Conservation (phyloP, 768 basidiomycete species). For the Psilocybe cyanescens region DNA sequence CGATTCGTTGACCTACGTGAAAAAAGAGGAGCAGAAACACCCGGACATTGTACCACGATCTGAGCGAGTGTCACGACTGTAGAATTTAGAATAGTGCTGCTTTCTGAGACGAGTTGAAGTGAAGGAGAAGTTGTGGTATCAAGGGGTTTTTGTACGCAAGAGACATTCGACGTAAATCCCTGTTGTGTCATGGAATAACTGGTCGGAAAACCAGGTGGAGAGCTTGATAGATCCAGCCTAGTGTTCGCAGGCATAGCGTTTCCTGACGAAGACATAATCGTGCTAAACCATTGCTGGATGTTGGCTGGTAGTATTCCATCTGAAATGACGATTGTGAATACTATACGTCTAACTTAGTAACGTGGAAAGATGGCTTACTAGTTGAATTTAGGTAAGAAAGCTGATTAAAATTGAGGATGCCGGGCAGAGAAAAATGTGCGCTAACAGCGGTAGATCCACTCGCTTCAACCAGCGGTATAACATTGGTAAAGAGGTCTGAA, state of each 20-base stretch:
- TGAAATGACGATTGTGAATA: not conserved
- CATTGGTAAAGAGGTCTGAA: conserved; percentile 19
- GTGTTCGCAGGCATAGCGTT: conserved; percentile 17
- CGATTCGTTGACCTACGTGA: conserved; percentile 7
- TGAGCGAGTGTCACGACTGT: conserved; percentile 17
- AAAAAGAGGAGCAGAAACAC: not conserved
- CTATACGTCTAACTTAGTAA: not conserved
- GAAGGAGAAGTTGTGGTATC: conserved; percentile 17
- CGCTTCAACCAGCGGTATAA: conserved; percentile 17
- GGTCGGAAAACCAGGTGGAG: conserved; percentile 17
- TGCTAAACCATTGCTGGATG: conserved; percentile 12
- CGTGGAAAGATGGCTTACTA: conserved; percentile 6
- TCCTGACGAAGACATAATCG: conserved; percentile 11
- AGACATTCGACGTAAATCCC: conserved; percentile 25
- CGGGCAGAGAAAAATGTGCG: conserved; percentile 19
- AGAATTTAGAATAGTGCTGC: conserved; percentile 11
- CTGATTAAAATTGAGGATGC: conserved; percentile 27
- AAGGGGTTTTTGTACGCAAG: conserved; percentile 15
- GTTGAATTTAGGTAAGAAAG: conserved; percentile 27
- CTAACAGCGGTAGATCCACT: conserved; percentile 20
- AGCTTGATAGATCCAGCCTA: not conserved
- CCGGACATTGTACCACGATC: conserved; percentile 17
- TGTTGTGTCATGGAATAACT: conserved; percentile 25
- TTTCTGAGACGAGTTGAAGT: conserved; percentile 10
- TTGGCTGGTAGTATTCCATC: conserved; percentile 18